Evolutionary conservation across 306 rosid genomes (phyloP).

Genomic region (Quercus cerris): DNA sequence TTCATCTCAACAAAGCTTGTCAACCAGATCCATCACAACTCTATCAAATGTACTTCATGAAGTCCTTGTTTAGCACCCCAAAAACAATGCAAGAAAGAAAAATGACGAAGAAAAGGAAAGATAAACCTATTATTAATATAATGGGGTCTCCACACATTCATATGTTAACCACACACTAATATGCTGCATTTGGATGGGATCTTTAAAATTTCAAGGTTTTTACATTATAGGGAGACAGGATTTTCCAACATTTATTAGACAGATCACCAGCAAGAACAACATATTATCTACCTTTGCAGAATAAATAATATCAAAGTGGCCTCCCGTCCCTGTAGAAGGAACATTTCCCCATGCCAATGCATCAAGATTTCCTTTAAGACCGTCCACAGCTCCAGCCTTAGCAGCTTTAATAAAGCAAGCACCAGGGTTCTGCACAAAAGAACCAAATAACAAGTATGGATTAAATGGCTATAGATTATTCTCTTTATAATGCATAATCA

Average conservation of each 20-base stretch:
- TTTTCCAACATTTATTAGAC: background rate
- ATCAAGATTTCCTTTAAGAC: slow-evolving; percentile 70
- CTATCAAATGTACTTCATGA: background rate
- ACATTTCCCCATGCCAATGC: slow-evolving; percentile 89
- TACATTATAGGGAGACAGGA: background rate
- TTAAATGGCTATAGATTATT: slow-evolving; percentile 4
- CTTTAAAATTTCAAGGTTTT: background rate
- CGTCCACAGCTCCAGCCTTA: slow-evolving; percentile 62
- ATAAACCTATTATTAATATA: background rate
- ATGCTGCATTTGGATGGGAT: background rate
- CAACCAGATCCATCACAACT: background rate
- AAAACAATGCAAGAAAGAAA: background rate
- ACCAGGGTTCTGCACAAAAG: slow-evolving; percentile 75
- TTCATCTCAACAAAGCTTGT: no score
- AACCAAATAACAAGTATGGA: slow-evolving; percentile 28
- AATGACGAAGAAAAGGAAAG: background rate
- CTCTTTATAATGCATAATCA: slow-evolving; percentile 1
- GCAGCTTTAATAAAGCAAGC: slow-evolving; percentile 82
- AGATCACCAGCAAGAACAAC: background rate
- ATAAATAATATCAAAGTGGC: slow-evolving; percentile 68
- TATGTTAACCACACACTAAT: background rate
- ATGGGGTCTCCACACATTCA: background rate
- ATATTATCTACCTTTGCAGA: slow-evolving; percentile 50
- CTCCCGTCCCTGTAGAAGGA: slow-evolving; percentile 72
- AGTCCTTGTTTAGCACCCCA: background rate